Evolutionary conservation across 1,284 basidiomycete genomes (phyloP).

Genomic region (Irpex sp.): DNA sequence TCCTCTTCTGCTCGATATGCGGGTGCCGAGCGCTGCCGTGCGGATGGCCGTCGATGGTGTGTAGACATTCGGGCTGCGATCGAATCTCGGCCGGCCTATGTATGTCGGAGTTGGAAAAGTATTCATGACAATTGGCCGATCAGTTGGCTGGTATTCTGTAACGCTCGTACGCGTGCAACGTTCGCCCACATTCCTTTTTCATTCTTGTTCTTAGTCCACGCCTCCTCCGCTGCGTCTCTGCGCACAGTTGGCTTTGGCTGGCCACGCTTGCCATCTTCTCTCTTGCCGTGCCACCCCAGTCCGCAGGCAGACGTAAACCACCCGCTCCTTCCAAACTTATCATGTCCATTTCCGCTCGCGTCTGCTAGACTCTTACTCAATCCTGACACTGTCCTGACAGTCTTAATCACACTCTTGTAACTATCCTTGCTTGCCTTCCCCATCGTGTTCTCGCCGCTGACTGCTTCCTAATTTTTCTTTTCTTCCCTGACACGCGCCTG

Average conservation of each 20-base stretch:
- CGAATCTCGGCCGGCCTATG: not conserved
- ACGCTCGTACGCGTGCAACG: slow-evolving; percentile 1
- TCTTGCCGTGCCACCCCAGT: slow-evolving; percentile 2
- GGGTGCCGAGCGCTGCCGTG: not conserved
- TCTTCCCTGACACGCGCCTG: slow-evolving; percentile 3
- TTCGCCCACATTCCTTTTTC: slow-evolving; percentile 3
- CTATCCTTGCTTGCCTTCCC: slow-evolving; percentile 1
- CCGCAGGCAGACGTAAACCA: slow-evolving; percentile 8
- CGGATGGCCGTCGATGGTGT: not conserved
- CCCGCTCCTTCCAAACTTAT: slow-evolving; percentile 9
- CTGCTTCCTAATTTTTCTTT: slow-evolving; percentile 2
- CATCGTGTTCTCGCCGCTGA: slow-evolving; percentile 8
- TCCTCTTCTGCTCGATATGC: not conserved
- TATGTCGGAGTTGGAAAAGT: slow-evolving; percentile 4
- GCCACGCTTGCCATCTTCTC: not conserved
- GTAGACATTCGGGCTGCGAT: slow-evolving; percentile 4
- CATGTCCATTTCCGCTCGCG: slow-evolving; percentile 10
- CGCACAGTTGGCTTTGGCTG: not conserved
- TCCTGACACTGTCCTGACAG: slow-evolving; percentile 14
- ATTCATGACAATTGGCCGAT: not conserved
- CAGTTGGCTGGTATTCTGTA: not conserved
- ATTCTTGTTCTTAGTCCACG: not conserved
- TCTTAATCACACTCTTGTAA: slow-evolving; percentile 11
- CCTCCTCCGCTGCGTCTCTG: not conserved
- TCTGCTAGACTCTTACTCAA: slow-evolving; percentile 12